Base-by-base conservation (phyloP, 1,284 basidiomycete species). In the Caloboletus firmus region DNA sequence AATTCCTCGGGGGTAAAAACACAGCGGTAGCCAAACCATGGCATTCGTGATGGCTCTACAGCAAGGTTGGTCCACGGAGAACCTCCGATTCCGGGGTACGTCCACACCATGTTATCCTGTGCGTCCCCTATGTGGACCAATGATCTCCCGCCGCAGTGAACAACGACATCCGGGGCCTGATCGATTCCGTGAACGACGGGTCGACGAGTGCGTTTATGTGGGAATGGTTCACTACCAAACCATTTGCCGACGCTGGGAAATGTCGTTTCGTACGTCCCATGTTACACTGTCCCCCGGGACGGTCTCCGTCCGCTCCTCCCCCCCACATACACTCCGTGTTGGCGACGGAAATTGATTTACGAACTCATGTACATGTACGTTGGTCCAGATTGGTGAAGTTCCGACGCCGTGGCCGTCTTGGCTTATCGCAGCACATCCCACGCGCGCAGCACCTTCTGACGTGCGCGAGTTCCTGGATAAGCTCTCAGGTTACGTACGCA, bases 201-300 rank as follows among this genome's bases (percentile, higher is more conserved):
- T 78, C 83, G 22, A 90, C 87, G 17, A 88, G 87, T 64, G 89
- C 87, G 13, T 93, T 92, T 72, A 89, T 94, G 83, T 97, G 95
- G 94, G 94, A 96, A 72, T 95, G 91, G 91, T 98, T 97, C 73
- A 98, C 96, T 2, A 98, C 95, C 17, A 98, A 98, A 70, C 95
- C 96, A 1, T 97, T 83, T 64, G 83, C 81, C 9, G 92, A 96
- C 69, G 79, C 79, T 15, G 91, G 91, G 30, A 85, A 94, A 70
- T 91, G 88, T 45, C 84, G 88, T 42, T 94, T 95, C 66, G 89
- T 91, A 65, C 59, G 87, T 80, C n/a, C 40, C 28, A 32, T n/a
- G n/a, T n/a, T n/a, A 10, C 52, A 37, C 34, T 11, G 26, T 26
- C n/a, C 3, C 1, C 20, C 24, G 24, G 24, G 24, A 12, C 6